Evolutionary conservation across 305 asterid genomes (phyloP).

Genomic region (Euphrasia arctica): DNA sequence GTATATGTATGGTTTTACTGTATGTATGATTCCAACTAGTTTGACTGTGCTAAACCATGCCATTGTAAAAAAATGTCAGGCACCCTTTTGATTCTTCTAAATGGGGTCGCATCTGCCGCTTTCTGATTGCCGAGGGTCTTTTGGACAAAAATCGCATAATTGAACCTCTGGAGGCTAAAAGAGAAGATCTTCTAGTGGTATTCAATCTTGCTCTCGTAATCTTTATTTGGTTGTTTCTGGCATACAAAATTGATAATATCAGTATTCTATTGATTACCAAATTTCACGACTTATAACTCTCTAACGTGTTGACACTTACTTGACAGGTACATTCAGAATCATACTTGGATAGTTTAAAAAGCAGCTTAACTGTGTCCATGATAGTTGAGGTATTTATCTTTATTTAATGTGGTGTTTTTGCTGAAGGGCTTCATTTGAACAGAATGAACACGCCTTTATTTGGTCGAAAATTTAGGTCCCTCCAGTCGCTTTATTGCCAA

Average conservation of each 20-base stretch:
- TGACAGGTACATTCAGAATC: constrained; percentile 89
- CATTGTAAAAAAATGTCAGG: constrained; percentile 40
- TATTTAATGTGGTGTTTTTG: neutral
- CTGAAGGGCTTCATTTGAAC: neutral
- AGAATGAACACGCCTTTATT: neutral
- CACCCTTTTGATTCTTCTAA: constrained; percentile 98
- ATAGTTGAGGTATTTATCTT: constrained; percentile 70
- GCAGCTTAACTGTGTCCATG: constrained; percentile 64
- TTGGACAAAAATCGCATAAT: constrained; percentile 55
- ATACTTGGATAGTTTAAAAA: constrained; percentile 71
- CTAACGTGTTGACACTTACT: constrained; percentile 60
- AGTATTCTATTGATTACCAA: constrained; percentile 8
- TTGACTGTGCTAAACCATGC: constrained; percentile 13
- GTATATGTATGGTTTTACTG: neutral
- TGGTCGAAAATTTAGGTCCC: constrained; percentile 57
- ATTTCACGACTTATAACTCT: constrained; percentile 23
- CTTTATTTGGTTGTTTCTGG: constrained; percentile 11
- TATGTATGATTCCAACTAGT: neutral
- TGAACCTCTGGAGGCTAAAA: constrained; percentile 82
- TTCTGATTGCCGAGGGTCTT: constrained; percentile 61
- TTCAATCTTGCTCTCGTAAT: constrained; percentile 24
- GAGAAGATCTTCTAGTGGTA: constrained; percentile 95
- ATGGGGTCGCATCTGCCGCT: constrained; percentile 92
- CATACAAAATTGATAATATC: neutral
- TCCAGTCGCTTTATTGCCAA: constrained; percentile 81